Base-by-base conservation (phyloP, 768 basidiomycete genomes). In the Filobasidium wieringae region DNA sequence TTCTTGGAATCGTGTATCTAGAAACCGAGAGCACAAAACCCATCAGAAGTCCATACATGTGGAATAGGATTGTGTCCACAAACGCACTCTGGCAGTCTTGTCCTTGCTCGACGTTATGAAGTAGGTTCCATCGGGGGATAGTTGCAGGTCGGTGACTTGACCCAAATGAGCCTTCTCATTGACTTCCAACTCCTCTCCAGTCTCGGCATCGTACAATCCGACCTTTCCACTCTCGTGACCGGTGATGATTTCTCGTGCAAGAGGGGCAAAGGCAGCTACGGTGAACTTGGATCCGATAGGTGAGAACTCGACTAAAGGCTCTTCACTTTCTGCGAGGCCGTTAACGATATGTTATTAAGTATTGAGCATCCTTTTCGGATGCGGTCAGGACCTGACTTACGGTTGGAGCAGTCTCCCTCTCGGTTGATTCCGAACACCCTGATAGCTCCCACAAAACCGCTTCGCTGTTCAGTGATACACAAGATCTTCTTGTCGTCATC, bases 151-250 rank as follows among this genome's bases (percentile, higher is more conserved):
- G 32, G 91, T 96, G 50, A 97, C 72, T 65, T 71, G 66, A 36
- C 69, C 74, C 15, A 63, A 50, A 73, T 97, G 93, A 4, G 89
- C 89, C 51, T 87, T 84, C 70, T 91, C 88, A 69, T 92, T 91
- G 71, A 77, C 83, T 33, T 78, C 73, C 22, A 88, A 74, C 76
- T 95, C 90, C 39, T 92, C 86, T 43, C 90, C 91, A 0, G 83
- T 81, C 71, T 84, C 84, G 58, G 84, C 82, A 67, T 96, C 88
- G 78, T 90, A 97, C 37, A 95, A 78, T 7, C 88, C 85, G 33
- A 96, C 80, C 71, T 93, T 96, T 17, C 95, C 95, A 40, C 88
- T 89, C 76, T 96, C 92, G 76, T 99, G 95, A 5, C 90, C 93
- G 2, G 91, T 93, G 59, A 97, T 77, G 73, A 99, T 84, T 62